These are phyloP conservation scores for Secale cereale DNA, from an alignment of 176 grass and related monocot species.

Conservation along the genomic window DNA sequence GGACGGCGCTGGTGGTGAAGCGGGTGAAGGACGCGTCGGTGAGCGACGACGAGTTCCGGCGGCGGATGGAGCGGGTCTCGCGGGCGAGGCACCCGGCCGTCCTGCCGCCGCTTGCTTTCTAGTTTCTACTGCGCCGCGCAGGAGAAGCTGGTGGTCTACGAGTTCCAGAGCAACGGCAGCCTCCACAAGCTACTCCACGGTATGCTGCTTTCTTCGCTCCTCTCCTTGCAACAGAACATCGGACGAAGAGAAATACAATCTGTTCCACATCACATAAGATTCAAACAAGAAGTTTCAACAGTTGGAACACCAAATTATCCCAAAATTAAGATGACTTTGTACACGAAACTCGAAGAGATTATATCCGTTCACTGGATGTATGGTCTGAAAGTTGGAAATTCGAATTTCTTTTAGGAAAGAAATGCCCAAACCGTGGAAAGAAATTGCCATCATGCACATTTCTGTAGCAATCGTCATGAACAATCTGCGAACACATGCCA, in stretches of 20 bases:
- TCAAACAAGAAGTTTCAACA: too few relatives aligned
- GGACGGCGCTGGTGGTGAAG: constrained; percentile 58
- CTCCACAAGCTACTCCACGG: constrained; percentile 54
- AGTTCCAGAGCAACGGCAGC: constrained; percentile 57
- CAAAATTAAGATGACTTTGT: too few relatives aligned
- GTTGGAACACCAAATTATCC: too few relatives aligned
- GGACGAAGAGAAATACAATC: too few relatives aligned
- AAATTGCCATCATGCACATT: not conserved
- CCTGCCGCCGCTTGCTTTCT: constrained; percentile 56
- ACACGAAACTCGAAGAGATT: not conserved
- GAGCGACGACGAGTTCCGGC: constrained; percentile 36
- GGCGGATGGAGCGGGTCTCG: constrained; percentile 49
- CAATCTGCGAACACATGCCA: not conserved
- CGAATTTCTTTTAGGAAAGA: not conserved
- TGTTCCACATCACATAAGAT: too few relatives aligned
- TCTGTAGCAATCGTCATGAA: not conserved
- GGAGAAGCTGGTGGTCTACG: constrained; percentile 75
- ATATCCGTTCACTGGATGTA: not conserved
- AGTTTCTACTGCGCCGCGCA: constrained; percentile 66
- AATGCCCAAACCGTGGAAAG: not conserved
- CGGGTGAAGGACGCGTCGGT: constrained; percentile 50
- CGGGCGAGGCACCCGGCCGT: constrained; percentile 41
- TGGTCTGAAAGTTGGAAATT: not conserved
- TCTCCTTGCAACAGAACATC: not conserved
- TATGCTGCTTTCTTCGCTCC: not conserved